phyloP scores from a whole-genome alignment of 2,329 filamentous ascomycete species.

The Chalara sp. region DNA sequence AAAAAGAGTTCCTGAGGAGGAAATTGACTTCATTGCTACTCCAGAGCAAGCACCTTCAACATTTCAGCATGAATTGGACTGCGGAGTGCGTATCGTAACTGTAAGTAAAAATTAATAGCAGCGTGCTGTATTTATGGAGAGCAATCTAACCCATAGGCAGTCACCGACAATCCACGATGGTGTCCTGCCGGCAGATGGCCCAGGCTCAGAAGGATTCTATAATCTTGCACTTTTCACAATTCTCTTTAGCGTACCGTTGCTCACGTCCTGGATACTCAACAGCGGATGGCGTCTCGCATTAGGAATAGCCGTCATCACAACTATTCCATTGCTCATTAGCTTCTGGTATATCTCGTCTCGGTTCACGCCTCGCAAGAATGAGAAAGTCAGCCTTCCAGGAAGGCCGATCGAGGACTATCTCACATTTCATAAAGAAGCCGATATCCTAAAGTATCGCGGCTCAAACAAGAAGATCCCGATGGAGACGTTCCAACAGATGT shows the following conservation, averaged over 20 bases:
- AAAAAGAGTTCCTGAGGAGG: not conserved
- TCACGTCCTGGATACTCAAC: slow-evolving; percentile 15
- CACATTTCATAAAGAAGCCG: slow-evolving; percentile 18
- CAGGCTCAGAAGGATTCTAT: slow-evolving; percentile 24
- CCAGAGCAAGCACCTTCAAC: slow-evolving; percentile 16
- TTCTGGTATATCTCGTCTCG: slow-evolving; percentile 21
- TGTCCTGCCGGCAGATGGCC: slow-evolving; percentile 12
- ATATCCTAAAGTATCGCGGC: slow-evolving; percentile 19
- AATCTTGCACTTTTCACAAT: slow-evolving; percentile 16
- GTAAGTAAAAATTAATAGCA: slow-evolving; percentile 11
- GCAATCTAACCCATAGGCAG: slow-evolving; percentile 8
- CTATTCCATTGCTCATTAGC: slow-evolving; percentile 15
- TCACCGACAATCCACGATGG: slow-evolving; percentile 23
- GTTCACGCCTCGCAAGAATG: slow-evolving; percentile 20
- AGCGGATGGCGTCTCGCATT: slow-evolving; percentile 14
- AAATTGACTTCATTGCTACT: slow-evolving; percentile 23
- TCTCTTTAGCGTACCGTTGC: slow-evolving; percentile 16
- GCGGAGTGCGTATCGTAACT: slow-evolving; percentile 20
- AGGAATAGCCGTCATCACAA: slow-evolving; percentile 13
- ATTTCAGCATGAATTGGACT: slow-evolving; percentile 18
- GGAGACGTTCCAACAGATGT: slow-evolving; percentile 25
- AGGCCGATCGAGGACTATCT: slow-evolving; percentile 22
- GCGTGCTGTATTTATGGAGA: not conserved
- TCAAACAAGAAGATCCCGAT: slow-evolving; percentile 22
- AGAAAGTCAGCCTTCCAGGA: slow-evolving; percentile 22